Conservation (phyloP, 257 asterid genomes). For the Solanum corneliomulleri region DNA sequence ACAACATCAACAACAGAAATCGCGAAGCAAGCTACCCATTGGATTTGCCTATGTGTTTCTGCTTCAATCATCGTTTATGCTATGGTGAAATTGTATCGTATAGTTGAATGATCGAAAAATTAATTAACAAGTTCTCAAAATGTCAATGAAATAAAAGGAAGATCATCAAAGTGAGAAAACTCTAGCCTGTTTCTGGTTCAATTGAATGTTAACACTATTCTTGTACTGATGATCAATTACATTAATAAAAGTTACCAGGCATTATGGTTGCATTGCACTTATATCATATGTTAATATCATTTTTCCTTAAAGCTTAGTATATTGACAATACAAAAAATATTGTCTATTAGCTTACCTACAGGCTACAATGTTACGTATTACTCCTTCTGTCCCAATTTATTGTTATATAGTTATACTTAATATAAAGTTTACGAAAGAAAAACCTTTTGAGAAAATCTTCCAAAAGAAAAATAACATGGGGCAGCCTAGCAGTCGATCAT, state of each 20-base stretch:
- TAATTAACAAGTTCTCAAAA: neutral
- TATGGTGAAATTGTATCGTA: constrained; percentile 35
- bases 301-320: neutral
- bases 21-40: constrained; percentile 20
- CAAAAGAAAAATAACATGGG: no score
- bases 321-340: neutral
- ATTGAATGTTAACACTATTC: neutral
- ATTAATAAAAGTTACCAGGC: neutral
- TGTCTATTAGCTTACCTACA: neutral
- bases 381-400: no score
- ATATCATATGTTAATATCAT: neutral
- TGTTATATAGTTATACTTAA: no score
- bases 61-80: constrained; percentile 49
- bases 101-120: neutral
- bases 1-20: constrained; percentile 6
- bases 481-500: neutral
- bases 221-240: neutral
- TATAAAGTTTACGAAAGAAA: no score
- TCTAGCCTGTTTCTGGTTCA: neutral
- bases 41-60: constrained; percentile 49
- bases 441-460: no score
- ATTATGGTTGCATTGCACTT: neutral
- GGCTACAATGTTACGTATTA: neutral
- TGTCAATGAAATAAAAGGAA: neutral
- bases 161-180: neutral